Base-by-base conservation (phyloP, 768 basidiomycete genomes). In the Saitozyma podzolica region DNA sequence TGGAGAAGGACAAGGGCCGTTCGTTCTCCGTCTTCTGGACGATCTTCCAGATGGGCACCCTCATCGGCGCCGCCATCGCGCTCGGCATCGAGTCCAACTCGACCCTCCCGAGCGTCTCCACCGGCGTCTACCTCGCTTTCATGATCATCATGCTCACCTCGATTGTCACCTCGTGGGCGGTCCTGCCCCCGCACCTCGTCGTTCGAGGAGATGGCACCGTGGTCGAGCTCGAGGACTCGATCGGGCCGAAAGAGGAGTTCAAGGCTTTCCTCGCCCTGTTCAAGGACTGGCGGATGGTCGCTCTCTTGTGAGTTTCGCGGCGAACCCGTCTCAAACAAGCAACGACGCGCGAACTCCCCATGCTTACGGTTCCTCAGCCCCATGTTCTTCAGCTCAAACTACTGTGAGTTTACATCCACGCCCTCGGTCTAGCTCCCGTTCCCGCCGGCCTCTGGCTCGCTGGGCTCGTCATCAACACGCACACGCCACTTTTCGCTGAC, bases 1-100 rank as follows among this genome's bases (percentile, higher is more conserved):
- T 83, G 2, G 85, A 86, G 65, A 83, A 84, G 56, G 83, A 85
- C 68, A 86, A 86, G 68, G 85, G 85, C 13, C 78, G 77, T 62
- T 81, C 81, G 16, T 85, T 86, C 62, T 80, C 80, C 40, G 64
- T 86, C 54, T 86, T 86, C 76, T 85, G 85, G 85, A 81, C 80
- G 41, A 80, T 83, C 54, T 82, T 83, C 80, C 79, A 83, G 63
- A 74, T 80, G 55, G 83, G 83, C 54, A 87, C 87, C 51, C 88
- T 92, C 52, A 86, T 92, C 51, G 90, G 90, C 40, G 85, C 89
- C 6, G 82, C 87, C 9, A 88, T 91, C 40, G 86, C 89, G 13
- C 81, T 91, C 43, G 91, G 85, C 0, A 81, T 85, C 68, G 68
- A 65, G 50, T 75, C 79, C 2, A 79, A 82, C 13, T 81, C 82